Evolutionary conservation across 129 eudicot genomes (phyloP).

Genomic region (Mikania micrantha): DNA sequence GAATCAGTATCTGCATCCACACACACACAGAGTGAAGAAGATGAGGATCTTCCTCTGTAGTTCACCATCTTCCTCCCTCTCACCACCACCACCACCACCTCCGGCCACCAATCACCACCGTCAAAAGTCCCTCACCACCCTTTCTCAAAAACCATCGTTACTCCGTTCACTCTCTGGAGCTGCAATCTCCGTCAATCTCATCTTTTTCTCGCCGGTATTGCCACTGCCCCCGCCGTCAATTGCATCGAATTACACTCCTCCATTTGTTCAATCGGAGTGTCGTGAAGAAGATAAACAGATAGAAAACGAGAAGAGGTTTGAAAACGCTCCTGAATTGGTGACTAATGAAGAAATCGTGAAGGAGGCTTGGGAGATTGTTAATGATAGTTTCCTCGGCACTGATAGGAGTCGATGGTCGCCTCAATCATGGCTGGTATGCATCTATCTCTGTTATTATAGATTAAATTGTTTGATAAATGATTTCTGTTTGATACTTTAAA

Average conservation of each 20-base stretch:
- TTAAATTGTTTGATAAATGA: not conserved
- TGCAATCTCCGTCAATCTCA: constrained; percentile 50
- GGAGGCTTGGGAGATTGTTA: constrained; percentile 91
- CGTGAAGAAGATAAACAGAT: constrained; percentile 37
- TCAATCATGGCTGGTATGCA: constrained; percentile 66
- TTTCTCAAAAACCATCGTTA: constrained; percentile 8
- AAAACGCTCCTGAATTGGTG: constrained; percentile 29
- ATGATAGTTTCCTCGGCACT: constrained; percentile 63
- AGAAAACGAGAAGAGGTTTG: constrained; percentile 15
- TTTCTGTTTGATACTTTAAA: not conserved
- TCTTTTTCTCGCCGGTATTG: constrained; percentile 35
- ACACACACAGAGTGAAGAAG: constrained; percentile 22
- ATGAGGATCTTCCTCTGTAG: constrained; percentile 46
- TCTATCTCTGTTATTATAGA: not conserved
- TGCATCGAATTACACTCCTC: not conserved
- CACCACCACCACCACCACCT: not conserved
- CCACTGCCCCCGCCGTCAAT: constrained; percentile 28
- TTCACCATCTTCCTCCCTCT: constrained; percentile 23
- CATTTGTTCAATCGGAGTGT: constrained; percentile 25
- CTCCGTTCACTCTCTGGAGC: constrained; percentile 17
- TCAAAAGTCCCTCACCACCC: constrained; percentile 10
- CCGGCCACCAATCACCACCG: constrained; percentile 7
- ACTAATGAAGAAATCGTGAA: constrained; percentile 71
- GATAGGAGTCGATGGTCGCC: constrained; percentile 71
- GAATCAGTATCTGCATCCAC: not conserved